Evolutionary conservation across 371 early-diverging fungal genomes (phyloP).

Genomic region (Lichtheimia corymbifera): DNA sequence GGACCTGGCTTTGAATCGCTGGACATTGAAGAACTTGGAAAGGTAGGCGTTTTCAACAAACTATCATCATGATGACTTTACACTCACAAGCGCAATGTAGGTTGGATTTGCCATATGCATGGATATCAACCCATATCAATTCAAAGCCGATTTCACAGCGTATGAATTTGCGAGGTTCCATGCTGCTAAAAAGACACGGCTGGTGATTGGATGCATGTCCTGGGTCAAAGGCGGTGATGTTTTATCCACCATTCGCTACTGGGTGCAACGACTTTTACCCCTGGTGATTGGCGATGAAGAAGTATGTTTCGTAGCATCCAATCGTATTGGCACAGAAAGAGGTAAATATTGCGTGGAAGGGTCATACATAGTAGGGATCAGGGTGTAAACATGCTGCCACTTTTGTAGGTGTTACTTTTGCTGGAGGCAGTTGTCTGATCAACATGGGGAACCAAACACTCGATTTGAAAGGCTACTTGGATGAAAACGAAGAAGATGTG

Average conservation of each 20-base stretch:
- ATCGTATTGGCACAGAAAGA: conserved; percentile 69
- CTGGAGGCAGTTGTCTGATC: conserved; percentile 57
- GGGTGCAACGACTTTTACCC: conserved; percentile 61
- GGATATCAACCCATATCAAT: conserved; percentile 81
- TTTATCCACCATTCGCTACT: conserved; percentile 55
- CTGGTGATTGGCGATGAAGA: conserved; percentile 13
- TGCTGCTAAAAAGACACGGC: conserved; percentile 34
- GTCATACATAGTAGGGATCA: neutral
- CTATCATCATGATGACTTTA: neutral
- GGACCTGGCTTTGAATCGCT: conserved; percentile 66
- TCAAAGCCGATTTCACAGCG: conserved; percentile 59
- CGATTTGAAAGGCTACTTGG: conserved; percentile 32
- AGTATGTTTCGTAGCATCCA: conserved; percentile 56
- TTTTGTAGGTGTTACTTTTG: conserved; percentile 40
- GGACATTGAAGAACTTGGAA: conserved; percentile 45
- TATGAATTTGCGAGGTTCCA: conserved; percentile 77
- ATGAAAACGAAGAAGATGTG: conserved; percentile 34
- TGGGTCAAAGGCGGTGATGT: conserved; percentile 52
- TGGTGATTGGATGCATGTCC: conserved; percentile 70
- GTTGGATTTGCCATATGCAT: conserved; percentile 81
- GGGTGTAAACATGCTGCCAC: neutral
- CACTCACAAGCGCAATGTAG: conserved; percentile 16
- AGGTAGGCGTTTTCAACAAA: conserved; percentile 24
- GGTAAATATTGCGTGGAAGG: conserved; percentile 11
- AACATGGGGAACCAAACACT: conserved; percentile 29